Evolutionary conservation across 2,329 filamentous ascomycete species (phyloP).

Genomic region (Diaporthe velutina): DNA sequence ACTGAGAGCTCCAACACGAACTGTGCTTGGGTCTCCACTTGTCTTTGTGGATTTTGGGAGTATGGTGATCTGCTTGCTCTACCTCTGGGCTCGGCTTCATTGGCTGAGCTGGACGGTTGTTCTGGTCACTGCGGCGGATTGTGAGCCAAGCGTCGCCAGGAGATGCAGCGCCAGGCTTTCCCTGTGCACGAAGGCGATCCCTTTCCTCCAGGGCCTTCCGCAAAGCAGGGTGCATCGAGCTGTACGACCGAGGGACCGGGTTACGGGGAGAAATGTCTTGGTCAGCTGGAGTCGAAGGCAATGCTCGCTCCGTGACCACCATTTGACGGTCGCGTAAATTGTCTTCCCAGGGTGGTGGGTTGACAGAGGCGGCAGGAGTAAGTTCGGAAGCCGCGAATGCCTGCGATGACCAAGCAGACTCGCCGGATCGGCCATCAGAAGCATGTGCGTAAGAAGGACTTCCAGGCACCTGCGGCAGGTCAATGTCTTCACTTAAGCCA

Average conservation of each 20-base stretch:
- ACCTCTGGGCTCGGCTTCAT: not conserved
- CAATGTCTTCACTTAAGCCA: not conserved
- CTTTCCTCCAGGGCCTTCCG: not conserved
- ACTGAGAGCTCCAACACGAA: slow-evolving; percentile 27
- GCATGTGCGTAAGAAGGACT: not conserved
- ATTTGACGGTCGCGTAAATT: not conserved
- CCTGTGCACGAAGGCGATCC: not conserved
- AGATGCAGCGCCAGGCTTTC: not conserved
- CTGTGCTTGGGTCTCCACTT: slow-evolving; percentile 33
- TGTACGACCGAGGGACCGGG: not conserved
- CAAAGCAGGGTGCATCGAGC: slow-evolving; percentile 1
- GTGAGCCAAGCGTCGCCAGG: not conserved
- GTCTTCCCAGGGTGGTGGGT: not conserved
- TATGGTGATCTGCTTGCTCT: not conserved
- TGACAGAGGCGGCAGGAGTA: not conserved
- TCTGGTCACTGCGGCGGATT: not conserved
- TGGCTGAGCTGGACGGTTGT: not conserved
- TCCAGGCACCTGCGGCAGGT: not conserved
- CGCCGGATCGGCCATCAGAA: not conserved
- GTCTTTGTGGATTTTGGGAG: not conserved
- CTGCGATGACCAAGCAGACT: not conserved
- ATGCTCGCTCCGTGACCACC: not conserved
- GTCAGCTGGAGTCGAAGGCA: not conserved
- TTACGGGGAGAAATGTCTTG: no score
- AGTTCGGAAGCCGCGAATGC: not conserved